Conservation (phyloP, 2,329 filamentous ascomycete genomes). For the Fusarium agapanthi region DNA sequence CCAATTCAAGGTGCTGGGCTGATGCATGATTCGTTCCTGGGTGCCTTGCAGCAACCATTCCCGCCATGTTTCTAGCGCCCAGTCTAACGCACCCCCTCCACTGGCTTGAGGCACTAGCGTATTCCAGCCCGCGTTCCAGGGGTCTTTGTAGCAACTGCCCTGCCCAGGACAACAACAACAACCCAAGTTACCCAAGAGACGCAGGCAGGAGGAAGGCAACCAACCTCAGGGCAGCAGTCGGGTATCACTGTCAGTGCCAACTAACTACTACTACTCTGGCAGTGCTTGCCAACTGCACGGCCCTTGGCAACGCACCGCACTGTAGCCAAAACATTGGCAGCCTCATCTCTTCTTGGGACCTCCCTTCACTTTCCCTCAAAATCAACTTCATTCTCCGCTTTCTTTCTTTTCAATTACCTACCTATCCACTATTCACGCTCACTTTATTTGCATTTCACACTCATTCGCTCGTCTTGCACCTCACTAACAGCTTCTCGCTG, state of each 20-base stretch:
- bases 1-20: not conserved
- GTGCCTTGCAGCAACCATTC: conserved; percentile 33
- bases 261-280: not conserved
- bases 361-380: conserved; percentile 28
- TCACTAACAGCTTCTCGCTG: conserved; percentile 8
- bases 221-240: not conserved
- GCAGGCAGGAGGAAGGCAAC: not conserved
- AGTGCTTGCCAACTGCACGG: conserved; percentile 23
- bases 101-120: conserved; percentile 24
- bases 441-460: not conserved
- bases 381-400: conserved; percentile 9
- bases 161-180: not conserved
- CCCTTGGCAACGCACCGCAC: conserved; percentile 12
- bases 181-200: not conserved
- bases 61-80: conserved; percentile 26
- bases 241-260: not conserved
- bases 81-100: conserved; percentile 19
- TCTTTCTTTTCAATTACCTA: not conserved
- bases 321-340: conserved; percentile 36
- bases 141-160: conserved; percentile 21
- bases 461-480: conserved; percentile 2
- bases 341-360: conserved; percentile 37
- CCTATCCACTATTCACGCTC: not conserved
- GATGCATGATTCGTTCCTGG: conserved; percentile 29
- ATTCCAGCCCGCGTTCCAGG: conserved; percentile 6